A percentile compares a stretch with the other conserved stretches of the same genome.
phyloP scores from a whole-genome alignment of 495 filamentous ascomycete species.

The Annulohypoxylon moriforme region DNA sequence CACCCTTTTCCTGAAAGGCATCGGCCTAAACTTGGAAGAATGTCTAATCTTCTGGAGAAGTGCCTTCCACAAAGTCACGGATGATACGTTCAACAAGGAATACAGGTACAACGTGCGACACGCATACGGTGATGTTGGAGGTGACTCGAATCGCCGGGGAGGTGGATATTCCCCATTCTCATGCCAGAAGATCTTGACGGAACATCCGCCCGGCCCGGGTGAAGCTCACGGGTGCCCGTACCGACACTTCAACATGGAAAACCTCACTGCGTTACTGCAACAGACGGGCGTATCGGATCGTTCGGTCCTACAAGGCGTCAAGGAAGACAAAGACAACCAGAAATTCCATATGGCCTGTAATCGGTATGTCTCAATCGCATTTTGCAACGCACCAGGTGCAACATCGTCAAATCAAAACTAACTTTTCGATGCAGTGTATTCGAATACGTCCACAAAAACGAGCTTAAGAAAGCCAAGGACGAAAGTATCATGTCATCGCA shows the following conservation, averaged over 20 bases:
- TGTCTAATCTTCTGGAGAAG: constrained; percentile 94
- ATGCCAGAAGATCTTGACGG: constrained; percentile 93
- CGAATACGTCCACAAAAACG: constrained; percentile 84
- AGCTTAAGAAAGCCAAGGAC: constrained; percentile 91
- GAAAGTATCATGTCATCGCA: constrained; percentile 77
- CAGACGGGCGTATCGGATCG: constrained; percentile 79
- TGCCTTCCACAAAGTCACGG: constrained; percentile 82
- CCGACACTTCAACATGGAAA: constrained; percentile 88
- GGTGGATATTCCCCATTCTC: constrained; percentile 89
- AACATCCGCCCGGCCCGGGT: constrained; percentile 82
- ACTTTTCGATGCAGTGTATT: constrained; percentile 70
- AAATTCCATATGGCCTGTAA: constrained; percentile 98
- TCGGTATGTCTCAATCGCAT: constrained; percentile 56
- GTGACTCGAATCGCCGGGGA: constrained; percentile 85
- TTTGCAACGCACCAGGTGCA: neutral
- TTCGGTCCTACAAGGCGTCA: constrained; percentile 80
- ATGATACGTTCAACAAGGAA: constrained; percentile 93
- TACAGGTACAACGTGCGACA: constrained; percentile 97
- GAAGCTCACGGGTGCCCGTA: constrained; percentile 97
- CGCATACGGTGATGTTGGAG: constrained; percentile 93
- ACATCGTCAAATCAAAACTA: constrained; percentile 6
- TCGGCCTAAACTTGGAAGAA: constrained; percentile 91
- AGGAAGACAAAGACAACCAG: constrained; percentile 87
- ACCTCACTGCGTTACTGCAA: constrained; percentile 79
- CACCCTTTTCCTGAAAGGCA: constrained; percentile 95